These are phyloP conservation scores for Stentor coeruleus DNA, from an alignment of 73 alveolate genomes.

Conservation along the genomic window DNA sequence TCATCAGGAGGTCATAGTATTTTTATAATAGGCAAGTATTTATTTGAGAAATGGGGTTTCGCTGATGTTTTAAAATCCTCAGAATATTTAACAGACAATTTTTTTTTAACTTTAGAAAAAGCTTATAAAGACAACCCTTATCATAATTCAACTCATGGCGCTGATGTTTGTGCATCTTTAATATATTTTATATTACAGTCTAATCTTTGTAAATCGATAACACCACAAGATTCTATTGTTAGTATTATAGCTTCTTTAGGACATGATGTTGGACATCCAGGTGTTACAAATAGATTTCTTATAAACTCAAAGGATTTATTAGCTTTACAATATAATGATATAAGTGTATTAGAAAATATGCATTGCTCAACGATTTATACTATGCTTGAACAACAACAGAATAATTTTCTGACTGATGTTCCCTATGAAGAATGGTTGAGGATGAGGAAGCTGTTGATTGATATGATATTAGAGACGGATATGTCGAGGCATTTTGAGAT, in stretches of 20 bases:
- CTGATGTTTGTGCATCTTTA: neutral
- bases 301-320: neutral
- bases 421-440: neutral
- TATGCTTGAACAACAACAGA: neutral
- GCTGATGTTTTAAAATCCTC: neutral
- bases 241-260: constrained; percentile 8
- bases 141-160: constrained; percentile 5
- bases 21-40: neutral
- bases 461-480: constrained; percentile 10
- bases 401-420: neutral
- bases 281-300: neutral
- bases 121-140: constrained; percentile 10
- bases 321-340: neutral
- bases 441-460: constrained; percentile 14
- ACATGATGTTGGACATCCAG: constrained; percentile 24
- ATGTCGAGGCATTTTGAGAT: constrained; percentile 19
- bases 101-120: neutral
- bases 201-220: neutral
- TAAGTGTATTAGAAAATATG: constrained; percentile 19
- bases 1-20: neutral
- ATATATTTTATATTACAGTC: neutral
- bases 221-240: neutral
- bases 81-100: neutral
- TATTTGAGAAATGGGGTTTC: neutral
- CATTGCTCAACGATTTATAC: neutral